phyloP scores from a whole-genome alignment of 1,284 basidiomycete species.

The Golubevia sp. region DNA sequence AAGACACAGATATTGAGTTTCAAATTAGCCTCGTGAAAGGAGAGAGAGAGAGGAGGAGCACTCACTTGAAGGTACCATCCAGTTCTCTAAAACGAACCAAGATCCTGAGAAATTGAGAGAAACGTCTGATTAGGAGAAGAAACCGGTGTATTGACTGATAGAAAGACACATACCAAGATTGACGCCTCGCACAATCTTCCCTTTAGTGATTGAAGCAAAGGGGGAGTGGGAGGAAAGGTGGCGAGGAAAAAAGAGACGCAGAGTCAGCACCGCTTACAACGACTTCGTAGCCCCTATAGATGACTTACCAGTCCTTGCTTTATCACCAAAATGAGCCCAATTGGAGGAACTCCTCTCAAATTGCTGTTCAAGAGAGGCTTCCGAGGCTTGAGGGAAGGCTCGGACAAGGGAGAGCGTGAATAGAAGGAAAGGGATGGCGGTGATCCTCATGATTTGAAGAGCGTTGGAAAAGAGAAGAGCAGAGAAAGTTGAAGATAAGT shows the following conservation, averaged over 20 bases:
- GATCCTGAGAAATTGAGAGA: not conserved
- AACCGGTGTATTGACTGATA: not conserved
- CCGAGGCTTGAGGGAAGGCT: not conserved
- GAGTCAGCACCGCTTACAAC: no score
- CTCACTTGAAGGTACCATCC: slow-evolving; percentile 16
- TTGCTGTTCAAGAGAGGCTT: not conserved
- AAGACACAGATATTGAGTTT: no score
- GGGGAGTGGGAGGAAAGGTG: no score
- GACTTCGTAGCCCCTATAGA: no score
- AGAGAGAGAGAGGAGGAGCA: no score
- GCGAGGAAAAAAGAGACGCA: no score
- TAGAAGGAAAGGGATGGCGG: not conserved
- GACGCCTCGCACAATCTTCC: slow-evolving; percentile 12
- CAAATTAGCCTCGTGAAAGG: no score
- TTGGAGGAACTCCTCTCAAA: not conserved
- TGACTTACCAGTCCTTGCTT: no score
- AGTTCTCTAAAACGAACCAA: slow-evolving; percentile 13
- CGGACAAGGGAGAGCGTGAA: not conserved
- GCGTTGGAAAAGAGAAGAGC: no score
- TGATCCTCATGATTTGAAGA: no score
- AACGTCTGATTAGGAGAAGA: not conserved
- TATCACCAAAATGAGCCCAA: not conserved
- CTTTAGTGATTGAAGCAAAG: no score
- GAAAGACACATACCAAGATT: slow-evolving; percentile 12
- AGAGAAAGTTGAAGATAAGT: no score